Conservation (phyloP, 1,284 basidiomycete genomes). For the Anthracocystis setariae region DNA sequence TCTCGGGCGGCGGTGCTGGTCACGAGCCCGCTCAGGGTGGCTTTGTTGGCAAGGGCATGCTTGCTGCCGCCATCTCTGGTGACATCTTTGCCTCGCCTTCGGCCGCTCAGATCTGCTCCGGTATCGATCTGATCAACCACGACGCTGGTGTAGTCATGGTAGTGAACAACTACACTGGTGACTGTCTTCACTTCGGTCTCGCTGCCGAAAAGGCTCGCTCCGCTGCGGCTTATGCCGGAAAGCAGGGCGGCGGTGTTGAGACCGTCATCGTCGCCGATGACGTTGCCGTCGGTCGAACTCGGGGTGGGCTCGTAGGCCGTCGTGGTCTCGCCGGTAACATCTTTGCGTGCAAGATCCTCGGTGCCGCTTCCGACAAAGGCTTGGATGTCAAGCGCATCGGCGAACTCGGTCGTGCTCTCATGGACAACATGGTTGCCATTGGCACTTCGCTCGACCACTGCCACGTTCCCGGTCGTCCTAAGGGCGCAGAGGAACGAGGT, state of each 20-base stretch:
- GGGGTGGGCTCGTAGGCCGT: conserved; percentile 70
- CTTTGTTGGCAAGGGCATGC: conserved; percentile 69
- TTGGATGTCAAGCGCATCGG: conserved; percentile 58
- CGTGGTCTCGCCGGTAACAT: conserved; percentile 70
- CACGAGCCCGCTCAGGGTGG: conserved; percentile 70
- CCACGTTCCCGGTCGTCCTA: conserved; percentile 72
- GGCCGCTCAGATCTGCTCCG: conserved; percentile 70
- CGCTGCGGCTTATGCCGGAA: conserved; percentile 55
- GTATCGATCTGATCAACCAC: conserved; percentile 69
- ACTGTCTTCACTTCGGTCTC: conserved; percentile 71
- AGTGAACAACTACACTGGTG: conserved; percentile 70
- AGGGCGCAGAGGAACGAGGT: conserved; percentile 59
- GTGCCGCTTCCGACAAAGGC: conserved; percentile 63
- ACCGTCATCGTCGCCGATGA: conserved; percentile 71
- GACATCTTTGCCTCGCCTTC: conserved; percentile 72
- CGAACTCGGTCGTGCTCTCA: conserved; percentile 73
- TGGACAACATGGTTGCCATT: conserved; percentile 71
- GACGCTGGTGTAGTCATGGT: conserved; percentile 67
- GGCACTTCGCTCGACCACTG: conserved; percentile 74
- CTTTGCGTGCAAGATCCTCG: conserved; percentile 66
- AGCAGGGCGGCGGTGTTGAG: conserved; percentile 69
- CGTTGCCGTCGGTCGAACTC: conserved; percentile 70
- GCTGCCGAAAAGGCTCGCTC: conserved; percentile 66
- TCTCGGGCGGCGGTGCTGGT: conserved; percentile 70
- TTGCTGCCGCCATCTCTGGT: conserved; percentile 70